A percentile compares a stretch with the other conserved stretches of the same genome.
Conservation (phyloP, 2,329 filamentous ascomycete genomes). For the Ophioceras dolichostomum region DNA sequence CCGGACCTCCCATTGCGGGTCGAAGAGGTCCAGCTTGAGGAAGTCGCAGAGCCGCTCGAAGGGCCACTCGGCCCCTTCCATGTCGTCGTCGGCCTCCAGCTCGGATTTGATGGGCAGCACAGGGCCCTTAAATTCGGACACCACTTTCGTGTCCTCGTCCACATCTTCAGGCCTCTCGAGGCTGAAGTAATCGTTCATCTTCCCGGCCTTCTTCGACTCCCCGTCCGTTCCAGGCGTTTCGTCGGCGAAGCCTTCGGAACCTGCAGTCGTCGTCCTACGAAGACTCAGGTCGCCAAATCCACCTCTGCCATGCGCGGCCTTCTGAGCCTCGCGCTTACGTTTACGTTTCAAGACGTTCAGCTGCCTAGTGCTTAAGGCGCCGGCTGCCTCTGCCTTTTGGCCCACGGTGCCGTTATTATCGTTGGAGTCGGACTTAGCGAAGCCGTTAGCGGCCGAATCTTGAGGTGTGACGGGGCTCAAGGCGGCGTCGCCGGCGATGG, state of each 20-base stretch:
- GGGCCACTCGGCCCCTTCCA: conserved; percentile 80
- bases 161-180: conserved; percentile 65
- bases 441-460: conserved; percentile 17
- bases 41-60: conserved; percentile 91
- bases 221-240: conserved; percentile 41
- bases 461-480: conserved; percentile 31
- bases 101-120: conserved; percentile 73
- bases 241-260: conserved; percentile 49
- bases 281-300: conserved; percentile 78
- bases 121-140: conserved; percentile 89
- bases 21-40: conserved; percentile 85
- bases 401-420: conserved; percentile 21
- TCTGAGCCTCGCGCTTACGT: conserved; percentile 78
- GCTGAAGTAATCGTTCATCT: conserved; percentile 76
- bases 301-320: conserved; percentile 74
- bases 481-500: conserved; percentile 47
- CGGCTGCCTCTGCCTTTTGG: conserved; percentile 42
- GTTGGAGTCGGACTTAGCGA: conserved; percentile 9
- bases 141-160: conserved; percentile 84
- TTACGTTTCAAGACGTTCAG: conserved; percentile 92
- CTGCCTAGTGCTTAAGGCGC: conserved; percentile 77
- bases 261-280: conserved; percentile 46
- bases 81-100: conserved; percentile 63
- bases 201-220: conserved; percentile 49
- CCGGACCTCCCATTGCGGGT: conserved; percentile 86